phyloP scores from a whole-genome alignment of 192 early-diverging fungal genomes.

The Paraglomus occultum region DNA sequence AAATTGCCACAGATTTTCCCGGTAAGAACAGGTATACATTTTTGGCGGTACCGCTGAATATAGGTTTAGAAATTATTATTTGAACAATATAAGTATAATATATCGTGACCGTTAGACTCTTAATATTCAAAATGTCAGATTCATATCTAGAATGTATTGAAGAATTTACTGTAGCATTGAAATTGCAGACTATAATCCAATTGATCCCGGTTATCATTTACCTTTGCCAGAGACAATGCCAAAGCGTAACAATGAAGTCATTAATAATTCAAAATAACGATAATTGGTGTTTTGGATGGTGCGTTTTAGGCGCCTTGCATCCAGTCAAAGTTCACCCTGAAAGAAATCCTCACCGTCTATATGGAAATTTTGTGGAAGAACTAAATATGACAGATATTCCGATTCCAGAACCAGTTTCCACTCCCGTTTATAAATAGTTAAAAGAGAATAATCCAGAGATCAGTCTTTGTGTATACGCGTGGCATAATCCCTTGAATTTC shows the following conservation, averaged over 20 bases:
- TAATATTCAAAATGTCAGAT: conserved; percentile 28
- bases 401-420: conserved; percentile 15
- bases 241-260: conserved; percentile 14
- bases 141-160: conserved; percentile 18
- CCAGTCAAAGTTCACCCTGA: conserved; percentile 12
- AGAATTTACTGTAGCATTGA: conserved; percentile 26
- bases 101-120: too few relatives aligned
- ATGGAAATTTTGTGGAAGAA: conserved; percentile 6
- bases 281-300: conserved; percentile 19
- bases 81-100: too few relatives aligned
- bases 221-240: conserved; percentile 20
- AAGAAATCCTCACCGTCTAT: conserved; percentile 14
- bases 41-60: too few relatives aligned
- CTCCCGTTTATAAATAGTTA: conserved; percentile 10
- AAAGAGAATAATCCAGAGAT: conserved; percentile 21
- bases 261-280: conserved; percentile 19
- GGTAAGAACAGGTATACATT: too few relatives aligned
- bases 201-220: neutral
- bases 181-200: conserved; percentile 7
- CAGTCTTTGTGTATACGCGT: conserved; percentile 17
- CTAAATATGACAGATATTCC: conserved; percentile 21
- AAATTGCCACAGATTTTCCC: too few relatives aligned
- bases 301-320: conserved; percentile 10
- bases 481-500: conserved; percentile 2
- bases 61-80: too few relatives aligned